These are phyloP conservation scores for Claviceps sp. DNA, from an alignment of 2,329 filamentous ascomycete genomes.

Conservation along the genomic window DNA sequence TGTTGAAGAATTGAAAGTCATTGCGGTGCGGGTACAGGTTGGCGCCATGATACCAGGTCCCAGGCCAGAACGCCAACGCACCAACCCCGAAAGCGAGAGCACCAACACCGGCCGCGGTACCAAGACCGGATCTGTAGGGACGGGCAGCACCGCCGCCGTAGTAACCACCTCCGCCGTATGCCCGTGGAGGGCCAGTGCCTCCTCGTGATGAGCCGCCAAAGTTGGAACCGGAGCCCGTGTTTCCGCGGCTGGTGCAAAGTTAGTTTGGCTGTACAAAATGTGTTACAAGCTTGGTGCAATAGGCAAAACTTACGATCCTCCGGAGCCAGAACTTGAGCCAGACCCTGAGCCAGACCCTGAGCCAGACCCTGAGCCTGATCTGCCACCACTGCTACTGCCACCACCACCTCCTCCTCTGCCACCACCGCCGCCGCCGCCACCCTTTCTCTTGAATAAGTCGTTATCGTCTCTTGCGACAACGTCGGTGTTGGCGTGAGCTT, in stretches of 20 bases:
- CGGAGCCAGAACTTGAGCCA: constrained; percentile 6
- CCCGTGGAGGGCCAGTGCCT: constrained; percentile 43
- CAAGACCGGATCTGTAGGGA: constrained; percentile 47
- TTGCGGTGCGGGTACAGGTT: constrained; percentile 42
- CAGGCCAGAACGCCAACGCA: constrained; percentile 47
- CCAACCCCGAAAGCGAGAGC: constrained; percentile 37
- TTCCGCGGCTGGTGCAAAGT: constrained; percentile 15
- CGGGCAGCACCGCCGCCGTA: constrained; percentile 51
- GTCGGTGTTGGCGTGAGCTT: constrained; percentile 13
- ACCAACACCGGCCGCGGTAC: constrained; percentile 36
- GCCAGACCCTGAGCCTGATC: constrained; percentile 6
- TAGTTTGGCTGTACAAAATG: not conserved
- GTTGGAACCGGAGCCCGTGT: constrained; percentile 19
- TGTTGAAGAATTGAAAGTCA: constrained; percentile 35
- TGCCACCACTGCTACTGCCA: constrained; percentile 11
- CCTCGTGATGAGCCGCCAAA: constrained; percentile 38
- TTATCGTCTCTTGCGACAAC: constrained; percentile 17
- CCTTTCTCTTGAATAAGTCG: constrained; percentile 46
- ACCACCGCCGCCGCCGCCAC: constrained; percentile 40
- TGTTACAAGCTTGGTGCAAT: not conserved
- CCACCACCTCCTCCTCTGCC: constrained; percentile 27
- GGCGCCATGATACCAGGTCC: constrained; percentile 49
- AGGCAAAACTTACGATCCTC: constrained; percentile 7
- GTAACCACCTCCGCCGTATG: constrained; percentile 48
- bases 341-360: constrained; percentile 2